These are phyloP conservation scores for Leccinum pseudoinsigne DNA, from an alignment of 1,284 basidiomycete species.

Conservation along the genomic window DNA sequence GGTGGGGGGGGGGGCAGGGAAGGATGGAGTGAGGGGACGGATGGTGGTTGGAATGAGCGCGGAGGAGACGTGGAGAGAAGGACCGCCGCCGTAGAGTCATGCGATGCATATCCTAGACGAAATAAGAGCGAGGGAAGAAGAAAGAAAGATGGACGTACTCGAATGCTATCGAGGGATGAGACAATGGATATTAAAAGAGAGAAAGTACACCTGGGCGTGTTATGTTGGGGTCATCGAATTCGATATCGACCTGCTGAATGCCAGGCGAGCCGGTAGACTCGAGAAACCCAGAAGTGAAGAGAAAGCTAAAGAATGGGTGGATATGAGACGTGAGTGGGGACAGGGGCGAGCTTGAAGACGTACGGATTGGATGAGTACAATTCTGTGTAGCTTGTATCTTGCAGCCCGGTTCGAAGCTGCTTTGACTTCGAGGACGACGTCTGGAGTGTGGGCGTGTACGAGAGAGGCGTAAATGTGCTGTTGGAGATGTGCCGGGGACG, in stretches of 20 bases:
- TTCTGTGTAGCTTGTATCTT: conserved; percentile 76
- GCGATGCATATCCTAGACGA: conserved; percentile 75
- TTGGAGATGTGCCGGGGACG: conserved; percentile 55
- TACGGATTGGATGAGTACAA: conserved; percentile 85
- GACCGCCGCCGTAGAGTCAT: conserved; percentile 84
- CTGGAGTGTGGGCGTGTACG: conserved; percentile 69
- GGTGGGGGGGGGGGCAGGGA: conserved; percentile 35
- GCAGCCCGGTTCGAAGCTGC: conserved; percentile 65
- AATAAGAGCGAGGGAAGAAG: neutral
- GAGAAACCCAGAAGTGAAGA: conserved; percentile 82
- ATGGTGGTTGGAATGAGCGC: conserved; percentile 62
- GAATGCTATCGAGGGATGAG: conserved; percentile 47
- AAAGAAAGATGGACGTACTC: conserved; percentile 45
- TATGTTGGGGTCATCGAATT: conserved; percentile 85
- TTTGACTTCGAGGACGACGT: conserved; percentile 69
- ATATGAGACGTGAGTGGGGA: neutral
- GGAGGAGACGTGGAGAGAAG: conserved; percentile 66
- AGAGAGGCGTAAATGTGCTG: conserved; percentile 77
- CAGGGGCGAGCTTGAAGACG: neutral
- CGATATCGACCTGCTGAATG: conserved; percentile 60
- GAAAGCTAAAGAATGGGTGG: conserved; percentile 68
- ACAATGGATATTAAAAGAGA: conserved; percentile 5
- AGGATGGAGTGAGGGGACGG: conserved; percentile 71
- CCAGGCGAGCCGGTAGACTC: conserved; percentile 48
- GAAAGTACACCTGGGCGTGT: conserved; percentile 69